Conservation (phyloP, 805 yeast species). For the Ogataea pignaliae region DNA sequence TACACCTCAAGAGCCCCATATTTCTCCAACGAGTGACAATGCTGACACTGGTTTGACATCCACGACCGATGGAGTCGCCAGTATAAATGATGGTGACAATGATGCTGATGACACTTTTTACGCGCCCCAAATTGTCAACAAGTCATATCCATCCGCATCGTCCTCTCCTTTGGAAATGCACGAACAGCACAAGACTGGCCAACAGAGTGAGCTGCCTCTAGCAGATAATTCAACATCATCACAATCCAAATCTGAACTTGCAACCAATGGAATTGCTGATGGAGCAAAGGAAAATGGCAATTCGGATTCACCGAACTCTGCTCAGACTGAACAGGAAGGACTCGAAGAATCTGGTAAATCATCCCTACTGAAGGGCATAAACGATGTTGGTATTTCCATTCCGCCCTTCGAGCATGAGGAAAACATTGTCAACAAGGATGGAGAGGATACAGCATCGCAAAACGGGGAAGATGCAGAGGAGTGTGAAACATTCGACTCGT, state of each 20-base stretch:
- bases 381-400: neutral
- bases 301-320: too few species aligned
- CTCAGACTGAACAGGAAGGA: neutral
- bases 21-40: neutral
- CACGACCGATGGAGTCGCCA: constrained; percentile 1
- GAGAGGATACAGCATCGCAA: constrained; percentile 2
- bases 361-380: constrained; percentile 1
- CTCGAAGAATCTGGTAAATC: neutral
- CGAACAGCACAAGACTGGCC: neutral
- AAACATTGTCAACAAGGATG: neutral
- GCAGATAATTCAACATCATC: neutral
- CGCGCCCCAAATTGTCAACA: constrained; percentile 17
- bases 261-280: neutral
- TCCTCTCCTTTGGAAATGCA: neutral
- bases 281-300: neutral
- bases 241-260: neutral
- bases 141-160: constrained; percentile 4
- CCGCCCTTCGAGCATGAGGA: neutral
- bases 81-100: neutral
- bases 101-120: constrained; percentile 18
- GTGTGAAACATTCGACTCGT: constrained; percentile 6
- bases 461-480: constrained; percentile 1
- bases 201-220: too few species aligned
- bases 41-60: neutral
- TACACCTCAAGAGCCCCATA: too few species aligned